Evolutionary conservation across 192 early-diverging fungal genomes (phyloP).

Genomic region (Lobosporangium transversale): DNA sequence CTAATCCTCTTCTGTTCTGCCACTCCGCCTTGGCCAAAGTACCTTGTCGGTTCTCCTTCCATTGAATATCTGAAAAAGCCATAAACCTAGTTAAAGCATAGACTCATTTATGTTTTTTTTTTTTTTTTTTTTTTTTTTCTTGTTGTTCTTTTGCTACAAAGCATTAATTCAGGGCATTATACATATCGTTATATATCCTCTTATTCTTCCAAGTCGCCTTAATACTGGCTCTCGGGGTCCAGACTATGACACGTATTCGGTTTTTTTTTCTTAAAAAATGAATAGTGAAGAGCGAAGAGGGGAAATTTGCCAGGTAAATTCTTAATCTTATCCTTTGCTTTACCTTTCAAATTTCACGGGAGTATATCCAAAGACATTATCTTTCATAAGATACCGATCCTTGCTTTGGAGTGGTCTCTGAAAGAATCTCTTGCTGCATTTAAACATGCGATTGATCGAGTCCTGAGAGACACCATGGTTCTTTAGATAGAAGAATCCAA

Average conservation of each 20-base stretch:
- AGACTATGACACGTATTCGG: slow-evolving; percentile 38
- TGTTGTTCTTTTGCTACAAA: no score
- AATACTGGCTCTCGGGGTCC: slow-evolving; percentile 58
- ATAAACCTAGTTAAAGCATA: no score
- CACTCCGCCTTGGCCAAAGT: slow-evolving; percentile 63
- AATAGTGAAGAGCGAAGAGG: no score
- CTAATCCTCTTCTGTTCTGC: slow-evolving; percentile 70
- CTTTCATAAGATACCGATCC: slow-evolving; percentile 45
- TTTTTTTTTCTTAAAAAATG: no score
- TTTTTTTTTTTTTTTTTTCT: no score
- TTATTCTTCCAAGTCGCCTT: slow-evolving; percentile 73
- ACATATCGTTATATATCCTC: no score
- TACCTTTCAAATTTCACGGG: slow-evolving; percentile 66
- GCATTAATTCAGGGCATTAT: no score
- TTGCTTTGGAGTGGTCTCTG: slow-evolving; percentile 59
- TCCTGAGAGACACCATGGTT: slow-evolving; percentile 66
- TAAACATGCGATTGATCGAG: slow-evolving; percentile 63
- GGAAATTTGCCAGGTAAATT: neutral
- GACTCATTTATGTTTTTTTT: no score
- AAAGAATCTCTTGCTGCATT: slow-evolving; percentile 64
- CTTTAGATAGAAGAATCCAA: slow-evolving; percentile 71
- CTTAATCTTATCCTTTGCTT: neutral
- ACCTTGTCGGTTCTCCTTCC: no score
- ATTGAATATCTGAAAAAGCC: slow-evolving; percentile 60
- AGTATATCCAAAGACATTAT: slow-evolving; percentile 64